Evolutionary conservation across 805 yeast species (phyloP).

Genomic region (Debaryomyces hansenii): DNA sequence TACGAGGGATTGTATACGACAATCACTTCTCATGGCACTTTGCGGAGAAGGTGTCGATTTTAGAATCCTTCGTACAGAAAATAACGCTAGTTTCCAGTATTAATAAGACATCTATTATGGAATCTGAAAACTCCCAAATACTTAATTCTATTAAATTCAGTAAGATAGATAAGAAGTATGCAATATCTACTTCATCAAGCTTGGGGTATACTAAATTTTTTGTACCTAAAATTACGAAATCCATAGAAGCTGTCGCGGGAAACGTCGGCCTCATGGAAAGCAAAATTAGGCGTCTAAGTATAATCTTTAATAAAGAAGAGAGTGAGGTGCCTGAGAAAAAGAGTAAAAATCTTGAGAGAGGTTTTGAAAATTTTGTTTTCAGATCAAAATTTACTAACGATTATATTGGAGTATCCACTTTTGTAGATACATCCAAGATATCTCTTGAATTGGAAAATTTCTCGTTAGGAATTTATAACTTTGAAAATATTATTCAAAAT

Average conservation of each 20-base stretch:
- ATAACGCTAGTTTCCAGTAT: conserved; percentile 17
- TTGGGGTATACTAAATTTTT: conserved; percentile 33
- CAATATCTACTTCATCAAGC: conserved; percentile 15
- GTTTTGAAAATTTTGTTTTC: conserved; percentile 15
- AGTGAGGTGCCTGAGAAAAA: background rate
- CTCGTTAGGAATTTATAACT: conserved; percentile 21
- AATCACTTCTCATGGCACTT: conserved; percentile 14
- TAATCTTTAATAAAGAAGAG: background rate
- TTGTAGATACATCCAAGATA: conserved; percentile 28
- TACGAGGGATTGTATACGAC: conserved; percentile 18
- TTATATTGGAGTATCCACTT: conserved; percentile 36
- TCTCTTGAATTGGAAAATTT: conserved; percentile 37
- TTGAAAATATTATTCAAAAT: conserved; percentile 12
- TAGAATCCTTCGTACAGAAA: conserved; percentile 19
- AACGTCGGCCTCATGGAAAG: background rate
- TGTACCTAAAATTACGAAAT: conserved; percentile 21
- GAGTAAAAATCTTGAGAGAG: background rate
- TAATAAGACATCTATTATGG: conserved; percentile 14
- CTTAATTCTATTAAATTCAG: conserved; percentile 13
- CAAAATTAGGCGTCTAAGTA: background rate
- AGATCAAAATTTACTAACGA: conserved; percentile 27
- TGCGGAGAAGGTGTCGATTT: conserved; percentile 9
- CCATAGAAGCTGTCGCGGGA: conserved; percentile 14
- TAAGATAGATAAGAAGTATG: conserved; percentile 7
- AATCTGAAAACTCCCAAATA: conserved; percentile 28